phyloP scores from a whole-genome alignment of 352 stramenopile genomes.

The Phytophthora hybrid region DNA sequence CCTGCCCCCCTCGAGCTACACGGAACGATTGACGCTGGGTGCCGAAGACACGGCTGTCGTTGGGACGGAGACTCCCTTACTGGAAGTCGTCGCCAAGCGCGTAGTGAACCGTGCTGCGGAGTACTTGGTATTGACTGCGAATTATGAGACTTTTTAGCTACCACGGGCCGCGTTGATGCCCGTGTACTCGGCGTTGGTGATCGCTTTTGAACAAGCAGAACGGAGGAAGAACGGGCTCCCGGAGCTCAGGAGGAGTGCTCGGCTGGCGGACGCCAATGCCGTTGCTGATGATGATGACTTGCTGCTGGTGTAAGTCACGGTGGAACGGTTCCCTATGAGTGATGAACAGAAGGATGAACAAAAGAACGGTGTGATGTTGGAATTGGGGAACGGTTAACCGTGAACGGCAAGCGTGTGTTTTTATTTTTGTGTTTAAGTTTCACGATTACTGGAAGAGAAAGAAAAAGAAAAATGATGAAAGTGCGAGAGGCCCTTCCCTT shows the following conservation, averaged over 20 bases:
- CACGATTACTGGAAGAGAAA: no score
- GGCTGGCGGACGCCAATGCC: not conserved
- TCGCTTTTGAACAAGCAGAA: not conserved
- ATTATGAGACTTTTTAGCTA: conserved; percentile 5
- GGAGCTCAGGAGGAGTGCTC: not conserved
- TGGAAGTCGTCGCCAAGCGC: not conserved
- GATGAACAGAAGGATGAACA: not conserved
- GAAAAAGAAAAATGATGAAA: no score
- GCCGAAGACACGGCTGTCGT: no score
- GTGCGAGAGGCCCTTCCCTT: no score
- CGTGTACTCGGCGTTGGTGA: not conserved
- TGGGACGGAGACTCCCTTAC: no score
- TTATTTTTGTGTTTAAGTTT: no score
- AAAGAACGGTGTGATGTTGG: no score
- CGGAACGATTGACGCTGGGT: no score
- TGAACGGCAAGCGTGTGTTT: no score
- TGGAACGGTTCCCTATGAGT: not conserved
- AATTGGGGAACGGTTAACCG: no score
- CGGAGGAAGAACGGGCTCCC: not conserved
- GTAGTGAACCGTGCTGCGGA: not conserved
- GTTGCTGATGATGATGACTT: not conserved
- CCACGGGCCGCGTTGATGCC: not conserved
- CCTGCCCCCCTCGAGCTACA: no score
- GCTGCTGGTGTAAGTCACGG: not conserved
- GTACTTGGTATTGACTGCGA: not conserved